Percentiles rank a stretch among this genome's conserved stretches.
Evolutionary conservation across 495 filamentous ascomycete genomes (phyloP).

Genomic region (Xylaria intraflava): DNA sequence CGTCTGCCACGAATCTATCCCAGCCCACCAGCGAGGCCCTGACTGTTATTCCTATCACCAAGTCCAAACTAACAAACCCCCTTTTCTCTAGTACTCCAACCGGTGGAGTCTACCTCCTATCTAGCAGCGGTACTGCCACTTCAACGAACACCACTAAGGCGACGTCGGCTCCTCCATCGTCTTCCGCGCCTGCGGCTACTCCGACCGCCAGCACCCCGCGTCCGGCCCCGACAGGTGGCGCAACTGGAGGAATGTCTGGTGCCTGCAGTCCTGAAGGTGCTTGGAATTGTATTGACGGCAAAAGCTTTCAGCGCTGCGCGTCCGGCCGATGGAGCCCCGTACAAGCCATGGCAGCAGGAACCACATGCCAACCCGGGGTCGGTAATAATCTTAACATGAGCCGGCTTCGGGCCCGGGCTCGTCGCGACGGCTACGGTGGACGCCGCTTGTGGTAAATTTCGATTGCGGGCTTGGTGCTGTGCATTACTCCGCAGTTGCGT

Average conservation of each 20-base stretch:
- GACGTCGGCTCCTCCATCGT: conserved; percentile 14
- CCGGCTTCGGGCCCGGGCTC: conserved; percentile 6
- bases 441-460: no score
- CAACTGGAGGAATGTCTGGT: conserved; percentile 13
- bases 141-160: conserved; percentile 19
- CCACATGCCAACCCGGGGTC: conserved; percentile 50
- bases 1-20: not conserved
- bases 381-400: conserved; percentile 35
- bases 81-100: conserved; percentile 16
- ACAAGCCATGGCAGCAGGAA: conserved; percentile 52
- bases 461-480: no score
- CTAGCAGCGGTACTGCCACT: conserved; percentile 13
- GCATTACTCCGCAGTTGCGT: no score
- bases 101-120: conserved; percentile 30
- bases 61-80: conserved; percentile 11
- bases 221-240: conserved; percentile 13
- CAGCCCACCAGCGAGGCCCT: not conserved
- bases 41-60: not conserved
- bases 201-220: conserved; percentile 10
- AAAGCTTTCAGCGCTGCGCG: conserved; percentile 59
- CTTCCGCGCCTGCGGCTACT: conserved; percentile 14
- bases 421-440: not conserved
- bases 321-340: conserved; percentile 51
- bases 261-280: conserved; percentile 48
- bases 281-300: conserved; percentile 61